Conservation (phyloP, 768 basidiomycete species). For the Tricholoma sp. region DNA sequence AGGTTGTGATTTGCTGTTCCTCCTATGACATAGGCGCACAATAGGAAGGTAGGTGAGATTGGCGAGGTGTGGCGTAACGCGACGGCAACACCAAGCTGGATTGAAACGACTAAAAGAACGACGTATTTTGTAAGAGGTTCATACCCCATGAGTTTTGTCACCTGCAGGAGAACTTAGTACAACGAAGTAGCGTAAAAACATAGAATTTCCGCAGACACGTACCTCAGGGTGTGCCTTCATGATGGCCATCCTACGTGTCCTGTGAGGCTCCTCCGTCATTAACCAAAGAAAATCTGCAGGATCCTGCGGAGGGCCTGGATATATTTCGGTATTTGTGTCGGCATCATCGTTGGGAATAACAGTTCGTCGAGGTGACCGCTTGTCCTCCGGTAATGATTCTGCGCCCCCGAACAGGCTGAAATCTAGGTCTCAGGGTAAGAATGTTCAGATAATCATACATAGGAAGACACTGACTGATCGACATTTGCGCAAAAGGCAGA, state of each 20-base stretch:
- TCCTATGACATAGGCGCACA: conserved; percentile 80
- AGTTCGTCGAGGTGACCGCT: conserved; percentile 48
- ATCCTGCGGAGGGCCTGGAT: conserved; percentile 60
- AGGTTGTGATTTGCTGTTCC: conserved; percentile 97
- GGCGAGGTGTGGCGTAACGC: conserved; percentile 65
- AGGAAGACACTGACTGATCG: neutral
- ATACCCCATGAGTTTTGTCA: conserved; percentile 94
- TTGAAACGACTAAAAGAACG: conserved; percentile 72
- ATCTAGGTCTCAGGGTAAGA: conserved; percentile 33
- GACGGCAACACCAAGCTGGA: conserved; percentile 67
- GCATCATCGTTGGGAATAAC: conserved; percentile 34
- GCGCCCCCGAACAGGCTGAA: conserved; percentile 83
- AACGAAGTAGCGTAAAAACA: neutral
- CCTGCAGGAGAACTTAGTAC: conserved; percentile 35
- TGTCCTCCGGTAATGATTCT: conserved; percentile 61
- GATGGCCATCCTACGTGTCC: conserved; percentile 80
- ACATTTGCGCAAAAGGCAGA: neutral
- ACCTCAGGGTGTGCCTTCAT: conserved; percentile 95
- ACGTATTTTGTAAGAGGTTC: conserved; percentile 90
- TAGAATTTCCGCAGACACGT: neutral
- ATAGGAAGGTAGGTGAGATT: conserved; percentile 65
- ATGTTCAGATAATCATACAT: too few relatives aligned
- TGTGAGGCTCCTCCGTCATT: conserved; percentile 97
- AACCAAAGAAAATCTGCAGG: conserved; percentile 91
- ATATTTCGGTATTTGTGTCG: conserved; percentile 35